Base-by-base conservation (phyloP, 2,329 filamentous ascomycete genomes). In the Aspergillus udagawae region DNA sequence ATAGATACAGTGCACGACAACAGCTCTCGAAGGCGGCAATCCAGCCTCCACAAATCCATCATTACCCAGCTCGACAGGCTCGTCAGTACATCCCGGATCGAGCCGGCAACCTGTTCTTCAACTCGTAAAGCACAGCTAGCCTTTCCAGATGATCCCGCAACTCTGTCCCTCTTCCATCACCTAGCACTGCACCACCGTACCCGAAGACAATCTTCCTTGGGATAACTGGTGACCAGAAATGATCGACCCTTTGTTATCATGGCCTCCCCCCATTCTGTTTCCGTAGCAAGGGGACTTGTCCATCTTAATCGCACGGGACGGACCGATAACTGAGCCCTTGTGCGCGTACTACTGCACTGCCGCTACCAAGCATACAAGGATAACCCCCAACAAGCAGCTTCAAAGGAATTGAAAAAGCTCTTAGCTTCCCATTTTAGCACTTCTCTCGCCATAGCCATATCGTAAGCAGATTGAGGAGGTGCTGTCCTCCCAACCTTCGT, bases 301-400 rank as follows among this genome's bases (percentile, higher is more conserved):
- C 64, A 48, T 86, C 63, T 0, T 85, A 84, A 64, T 88, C 85
- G 85, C 85, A 87, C 49, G 78, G 74, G 58, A 77, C 77, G 66
- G 87, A 87, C 7, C 84, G 78, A 66, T 84, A 87, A 67, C 86
- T 79, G 14, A 82, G 86, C 10, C 85, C 85, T 74, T 83, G 80
- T 38, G 17, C 32, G 32, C 32, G 6, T 17, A 38, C 32, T 17
- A 5, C 32, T 17, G 14, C 14, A 38, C 32, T 7, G 32, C 14
- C 32, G 14, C 32, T 17, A 17, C 14, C 14, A 38, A 38, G 14
- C 14, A 38, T 17, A 5, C 17, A 17, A 35, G 6, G 32, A 6
- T 17, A 1, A 1, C 14, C 1, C 32, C 32, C 14, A 17, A 17
- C 32, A 14, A 38, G 32, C 32, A 6, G 32, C 32, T 17, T 38